Percentiles rank a stretch among this genome's conserved stretches.
phyloP scores from a whole-genome alignment of 306 rosid species.

The Lagenaria siceraria region DNA sequence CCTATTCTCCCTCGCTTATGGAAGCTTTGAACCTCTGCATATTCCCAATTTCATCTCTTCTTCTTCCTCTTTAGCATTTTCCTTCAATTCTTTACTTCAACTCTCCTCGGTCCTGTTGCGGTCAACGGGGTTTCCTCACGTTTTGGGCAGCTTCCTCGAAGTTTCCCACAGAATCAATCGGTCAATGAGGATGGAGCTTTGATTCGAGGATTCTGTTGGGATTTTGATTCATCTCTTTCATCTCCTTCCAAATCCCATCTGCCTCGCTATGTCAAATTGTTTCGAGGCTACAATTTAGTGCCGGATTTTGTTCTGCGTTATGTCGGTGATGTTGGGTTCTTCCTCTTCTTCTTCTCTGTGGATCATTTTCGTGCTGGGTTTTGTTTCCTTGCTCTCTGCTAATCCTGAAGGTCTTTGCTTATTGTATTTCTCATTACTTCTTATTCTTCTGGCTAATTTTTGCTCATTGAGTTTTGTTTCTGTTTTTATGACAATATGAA shows the following conservation, averaged over 20 bases:
- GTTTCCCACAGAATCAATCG: not conserved
- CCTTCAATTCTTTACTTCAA: not conserved
- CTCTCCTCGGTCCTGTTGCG: not conserved
- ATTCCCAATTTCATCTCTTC: not conserved
- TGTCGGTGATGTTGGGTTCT: not conserved
- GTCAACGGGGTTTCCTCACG: constrained; percentile 1
- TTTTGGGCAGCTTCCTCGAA: not conserved
- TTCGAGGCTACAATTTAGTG: not conserved
- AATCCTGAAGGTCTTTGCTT: constrained; percentile 5
- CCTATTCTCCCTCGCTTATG: not conserved
- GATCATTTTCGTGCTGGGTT: not conserved
- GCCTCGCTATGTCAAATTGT: not conserved
- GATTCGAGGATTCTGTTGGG: not conserved
- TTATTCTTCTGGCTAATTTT: not conserved
- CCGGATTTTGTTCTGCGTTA: not conserved
- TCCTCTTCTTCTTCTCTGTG: not conserved
- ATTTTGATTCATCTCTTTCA: not conserved
- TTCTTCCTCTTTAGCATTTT: not conserved
- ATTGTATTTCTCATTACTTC: not conserved
- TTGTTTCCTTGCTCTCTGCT: constrained; percentile 3
- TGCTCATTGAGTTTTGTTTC: not conserved
- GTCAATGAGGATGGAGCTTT: not conserved
- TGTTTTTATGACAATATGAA: not conserved
- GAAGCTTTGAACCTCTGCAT: not conserved
- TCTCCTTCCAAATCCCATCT: not conserved